Conservation (phyloP, 139 green algal genomes). For the Chlamydomonas schloesseri region DNA sequence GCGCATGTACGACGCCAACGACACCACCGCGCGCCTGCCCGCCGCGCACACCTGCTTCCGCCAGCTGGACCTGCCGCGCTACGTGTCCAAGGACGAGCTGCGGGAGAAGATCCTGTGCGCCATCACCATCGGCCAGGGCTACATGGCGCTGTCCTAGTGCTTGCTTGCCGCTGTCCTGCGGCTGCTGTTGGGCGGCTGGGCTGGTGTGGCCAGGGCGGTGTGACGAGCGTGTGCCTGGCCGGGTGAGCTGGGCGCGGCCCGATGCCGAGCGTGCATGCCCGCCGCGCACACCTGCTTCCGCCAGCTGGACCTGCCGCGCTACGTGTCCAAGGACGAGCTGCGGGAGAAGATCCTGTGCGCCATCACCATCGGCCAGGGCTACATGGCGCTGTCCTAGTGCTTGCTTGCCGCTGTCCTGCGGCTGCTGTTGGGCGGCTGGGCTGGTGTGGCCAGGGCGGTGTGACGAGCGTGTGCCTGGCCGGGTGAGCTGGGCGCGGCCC, state of each 20-base stretch:
- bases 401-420: too few species aligned
- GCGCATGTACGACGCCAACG: slow-evolving; percentile 70
- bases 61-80: slow-evolving; percentile 75
- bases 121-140: slow-evolving; percentile 76
- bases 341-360: slow-evolving; percentile 71
- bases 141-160: slow-evolving; percentile 68
- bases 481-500: too few species aligned
- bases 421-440: too few species aligned
- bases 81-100: slow-evolving; percentile 63
- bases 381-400: slow-evolving; percentile 68
- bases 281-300: slow-evolving; percentile 77
- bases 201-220: too few species aligned
- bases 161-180: too few species aligned
- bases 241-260: too few species aligned
- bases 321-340: slow-evolving; percentile 63
- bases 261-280: slow-evolving; percentile 67
- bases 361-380: slow-evolving; percentile 76
- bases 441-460: too few species aligned
- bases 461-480: too few species aligned
- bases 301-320: slow-evolving; percentile 75
- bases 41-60: slow-evolving; percentile 77
- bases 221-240: too few species aligned
- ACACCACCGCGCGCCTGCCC: slow-evolving; percentile 69
- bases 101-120: slow-evolving; percentile 71
- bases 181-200: too few species aligned